phyloP scores from a whole-genome alignment of 1,284 basidiomycete species.

The Papiliotrema terrestris region DNA sequence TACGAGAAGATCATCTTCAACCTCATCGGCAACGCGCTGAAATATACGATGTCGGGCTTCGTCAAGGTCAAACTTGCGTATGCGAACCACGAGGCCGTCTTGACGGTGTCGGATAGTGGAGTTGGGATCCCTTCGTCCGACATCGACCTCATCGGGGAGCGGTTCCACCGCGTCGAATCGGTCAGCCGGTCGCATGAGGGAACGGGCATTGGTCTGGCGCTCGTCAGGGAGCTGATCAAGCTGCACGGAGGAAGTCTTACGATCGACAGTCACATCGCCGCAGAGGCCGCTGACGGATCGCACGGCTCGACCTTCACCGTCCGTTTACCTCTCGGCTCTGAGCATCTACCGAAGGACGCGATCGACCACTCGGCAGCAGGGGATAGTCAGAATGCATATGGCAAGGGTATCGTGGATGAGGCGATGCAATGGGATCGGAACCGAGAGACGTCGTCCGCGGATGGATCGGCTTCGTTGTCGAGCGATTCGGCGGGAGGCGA shows the following conservation, averaged over 20 bases:
- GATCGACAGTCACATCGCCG: constrained; percentile 40
- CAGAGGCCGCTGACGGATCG: constrained; percentile 33
- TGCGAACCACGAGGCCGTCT: constrained; percentile 17
- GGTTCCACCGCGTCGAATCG: constrained; percentile 46
- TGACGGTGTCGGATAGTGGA: constrained; percentile 48
- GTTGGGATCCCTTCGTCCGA: constrained; percentile 49
- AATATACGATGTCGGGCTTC: constrained; percentile 41
- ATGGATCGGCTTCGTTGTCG: constrained; percentile 10
- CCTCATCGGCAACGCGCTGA: constrained; percentile 47
- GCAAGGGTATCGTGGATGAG: constrained; percentile 40
- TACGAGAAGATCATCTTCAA: constrained; percentile 52
- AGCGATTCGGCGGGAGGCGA: constrained; percentile 15
- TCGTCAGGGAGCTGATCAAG: constrained; percentile 46
- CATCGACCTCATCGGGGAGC: constrained; percentile 40
- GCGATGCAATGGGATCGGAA: constrained; percentile 42
- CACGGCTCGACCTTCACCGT: constrained; percentile 45
- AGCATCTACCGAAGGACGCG: constrained; percentile 36
- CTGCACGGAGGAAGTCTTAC: constrained; percentile 49
- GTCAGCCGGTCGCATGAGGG: constrained; percentile 45
- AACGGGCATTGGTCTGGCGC: constrained; percentile 46
- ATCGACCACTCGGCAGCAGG: constrained; percentile 17
- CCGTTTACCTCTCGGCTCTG: constrained; percentile 36
- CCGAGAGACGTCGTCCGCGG: constrained; percentile 13
- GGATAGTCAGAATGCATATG: constrained; percentile 19
- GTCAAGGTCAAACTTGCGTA: constrained; percentile 33